Evolutionary conservation across 192 early-diverging fungal genomes (phyloP).

Genomic region (Rhizophagus sp.): DNA sequence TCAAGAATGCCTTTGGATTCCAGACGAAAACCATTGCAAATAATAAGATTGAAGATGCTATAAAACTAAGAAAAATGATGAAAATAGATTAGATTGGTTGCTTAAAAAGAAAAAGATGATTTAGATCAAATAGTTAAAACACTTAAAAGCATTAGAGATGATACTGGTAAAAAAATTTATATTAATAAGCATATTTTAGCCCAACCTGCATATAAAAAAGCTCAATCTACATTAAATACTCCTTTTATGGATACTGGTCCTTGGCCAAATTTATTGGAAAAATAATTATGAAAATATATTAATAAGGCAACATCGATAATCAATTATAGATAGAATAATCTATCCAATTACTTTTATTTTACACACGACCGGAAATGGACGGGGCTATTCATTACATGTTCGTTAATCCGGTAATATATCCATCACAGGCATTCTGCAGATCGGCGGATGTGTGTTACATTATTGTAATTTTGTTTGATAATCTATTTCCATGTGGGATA

Average conservation of each 20-base stretch:
- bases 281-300: background rate
- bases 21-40: background rate
- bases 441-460: no score
- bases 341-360: background rate
- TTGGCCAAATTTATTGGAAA: conserved; percentile 3
- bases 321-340: background rate
- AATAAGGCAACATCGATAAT: background rate
- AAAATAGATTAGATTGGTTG: background rate
- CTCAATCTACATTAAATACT: background rate
- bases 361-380: no score
- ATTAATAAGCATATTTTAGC: background rate
- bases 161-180: background rate
- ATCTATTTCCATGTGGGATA: no score
- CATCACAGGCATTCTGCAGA: no score
- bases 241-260: conserved; percentile 10
- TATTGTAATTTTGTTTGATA: no score
- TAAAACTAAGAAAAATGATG: background rate
- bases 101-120: background rate
- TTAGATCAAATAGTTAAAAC: background rate
- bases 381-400: no score
- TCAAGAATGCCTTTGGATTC: background rate
- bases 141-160: background rate
- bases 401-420: no score
- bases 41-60: background rate
- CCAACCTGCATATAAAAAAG: background rate